phyloP scores from a whole-genome alignment of 1,284 basidiomycete genomes.

The Boletellus deceptivus region DNA sequence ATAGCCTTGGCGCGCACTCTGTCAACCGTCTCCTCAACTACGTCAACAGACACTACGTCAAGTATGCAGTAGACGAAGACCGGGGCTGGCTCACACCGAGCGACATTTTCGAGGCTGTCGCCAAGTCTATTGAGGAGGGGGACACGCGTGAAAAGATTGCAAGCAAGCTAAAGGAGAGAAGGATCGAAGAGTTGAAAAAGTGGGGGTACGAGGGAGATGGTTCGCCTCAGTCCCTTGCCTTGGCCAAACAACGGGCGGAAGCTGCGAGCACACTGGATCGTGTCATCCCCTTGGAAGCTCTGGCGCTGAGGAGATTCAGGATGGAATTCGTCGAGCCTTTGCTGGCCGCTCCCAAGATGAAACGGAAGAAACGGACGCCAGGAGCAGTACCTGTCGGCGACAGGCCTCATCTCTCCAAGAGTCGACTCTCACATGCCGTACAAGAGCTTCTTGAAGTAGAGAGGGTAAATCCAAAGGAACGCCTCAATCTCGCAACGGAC shows the following conservation, averaged over 20 bases:
- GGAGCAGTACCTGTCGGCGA: conserved; percentile 30
- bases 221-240: conserved; percentile 43
- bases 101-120: conserved; percentile 64
- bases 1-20: conserved; percentile 59
- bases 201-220: conserved; percentile 65
- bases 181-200: conserved; percentile 58
- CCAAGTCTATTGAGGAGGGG: conserved; percentile 49
- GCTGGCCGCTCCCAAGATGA: conserved; percentile 60
- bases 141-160: conserved; percentile 58
- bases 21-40: conserved; percentile 72
- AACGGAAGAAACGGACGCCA: conserved; percentile 48
- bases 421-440: conserved; percentile 63
- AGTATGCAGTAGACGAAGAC: conserved; percentile 72
- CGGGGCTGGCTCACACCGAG: conserved; percentile 68
- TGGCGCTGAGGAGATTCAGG: conserved; percentile 68
- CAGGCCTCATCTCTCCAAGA: conserved; percentile 49
- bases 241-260: conserved; percentile 68
- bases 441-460: conserved; percentile 60
- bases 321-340: conserved; percentile 68
- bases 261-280: conserved; percentile 66
- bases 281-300: conserved; percentile 57
- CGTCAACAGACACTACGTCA: conserved; percentile 76
- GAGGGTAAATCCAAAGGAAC: conserved; percentile 47
- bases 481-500: conserved; percentile 44
- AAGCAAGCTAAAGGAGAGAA: conserved; percentile 54